These are phyloP conservation scores for Apocynum venetum DNA, from an alignment of 257 asterid genomes.

Conservation along the genomic window DNA sequence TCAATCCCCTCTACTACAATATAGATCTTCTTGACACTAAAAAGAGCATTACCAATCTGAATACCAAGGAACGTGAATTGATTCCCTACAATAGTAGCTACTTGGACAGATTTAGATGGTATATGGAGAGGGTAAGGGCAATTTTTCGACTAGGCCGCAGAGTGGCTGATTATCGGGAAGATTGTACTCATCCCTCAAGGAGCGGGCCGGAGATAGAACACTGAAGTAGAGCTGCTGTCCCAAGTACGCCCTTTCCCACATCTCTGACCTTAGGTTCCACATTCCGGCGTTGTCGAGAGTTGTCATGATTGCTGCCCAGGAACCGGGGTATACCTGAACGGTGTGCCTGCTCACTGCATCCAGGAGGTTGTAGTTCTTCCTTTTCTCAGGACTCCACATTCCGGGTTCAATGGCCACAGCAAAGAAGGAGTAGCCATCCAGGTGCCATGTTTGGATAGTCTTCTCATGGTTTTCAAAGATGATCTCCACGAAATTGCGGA, in stretches of 20 bases:
- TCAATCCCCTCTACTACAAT: slow-evolving; percentile 1
- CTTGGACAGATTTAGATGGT: not conserved
- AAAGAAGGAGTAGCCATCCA: slow-evolving; percentile 47
- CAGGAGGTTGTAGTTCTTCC: slow-evolving; percentile 47
- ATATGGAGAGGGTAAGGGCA: slow-evolving; percentile 39
- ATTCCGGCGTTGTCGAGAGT: slow-evolving; percentile 58
- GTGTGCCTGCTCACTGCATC: slow-evolving; percentile 49
- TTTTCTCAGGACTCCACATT: slow-evolving; percentile 45
- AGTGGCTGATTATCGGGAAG: slow-evolving; percentile 34
- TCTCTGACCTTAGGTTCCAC: slow-evolving; percentile 59
- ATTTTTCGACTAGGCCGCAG: slow-evolving; percentile 39
- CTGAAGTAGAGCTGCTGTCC: slow-evolving; percentile 56
- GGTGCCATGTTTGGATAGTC: slow-evolving; percentile 47
- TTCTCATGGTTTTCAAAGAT: slow-evolving; percentile 50
- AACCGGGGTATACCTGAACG: slow-evolving; percentile 50
- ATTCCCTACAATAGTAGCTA: not conserved
- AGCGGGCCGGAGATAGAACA: slow-evolving; percentile 33
- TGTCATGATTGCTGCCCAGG: slow-evolving; percentile 57
- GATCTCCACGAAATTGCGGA: slow-evolving; percentile 47
- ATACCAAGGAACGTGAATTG: not conserved
- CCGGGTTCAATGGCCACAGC: slow-evolving; percentile 50
- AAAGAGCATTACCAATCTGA: not conserved
- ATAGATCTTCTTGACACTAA: not conserved
- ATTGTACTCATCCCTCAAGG: slow-evolving; percentile 53
- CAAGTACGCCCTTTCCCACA: slow-evolving; percentile 40